Evolutionary conservation across 148 eudicot genomes (phyloP).

Genomic region (Hydrangea macrophylla): DNA sequence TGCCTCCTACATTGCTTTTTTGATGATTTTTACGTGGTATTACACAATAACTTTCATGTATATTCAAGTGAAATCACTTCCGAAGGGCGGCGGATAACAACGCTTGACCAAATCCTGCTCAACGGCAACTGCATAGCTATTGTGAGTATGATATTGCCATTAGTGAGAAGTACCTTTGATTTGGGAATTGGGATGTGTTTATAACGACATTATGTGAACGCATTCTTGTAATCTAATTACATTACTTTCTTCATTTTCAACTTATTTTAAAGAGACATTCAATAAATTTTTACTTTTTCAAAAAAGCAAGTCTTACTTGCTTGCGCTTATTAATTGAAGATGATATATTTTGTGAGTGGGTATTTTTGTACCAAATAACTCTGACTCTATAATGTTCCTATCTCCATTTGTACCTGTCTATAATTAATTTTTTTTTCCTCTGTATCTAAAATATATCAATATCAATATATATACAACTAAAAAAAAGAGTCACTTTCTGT

Average conservation of each 20-base stretch:
- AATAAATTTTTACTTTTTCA: no score
- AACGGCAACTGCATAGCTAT: constrained; percentile 98
- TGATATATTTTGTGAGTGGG: no score
- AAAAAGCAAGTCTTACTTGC: no score
- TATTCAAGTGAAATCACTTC: constrained; percentile 81
- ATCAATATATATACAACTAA: no score
- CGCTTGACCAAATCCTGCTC: constrained; percentile 93
- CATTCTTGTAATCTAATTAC: background rate
- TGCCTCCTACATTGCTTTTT: no score
- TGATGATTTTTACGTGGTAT: no score
- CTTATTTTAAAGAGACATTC: background rate
- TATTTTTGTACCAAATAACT: background rate
- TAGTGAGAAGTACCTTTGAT: background rate
- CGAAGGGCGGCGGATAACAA: constrained; percentile 94
- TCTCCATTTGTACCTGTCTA: no score
- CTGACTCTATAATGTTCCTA: background rate
- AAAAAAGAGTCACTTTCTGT: background rate
- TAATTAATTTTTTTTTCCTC: no score
- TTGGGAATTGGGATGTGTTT: background rate
- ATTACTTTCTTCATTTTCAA: background rate
- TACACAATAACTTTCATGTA: background rate
- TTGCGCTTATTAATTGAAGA: no score
- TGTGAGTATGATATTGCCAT: constrained; percentile 40
- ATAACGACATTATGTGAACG: background rate
- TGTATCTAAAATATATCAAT: background rate